Evolutionary conservation across 768 basidiomycete genomes (phyloP), one percentile per base, ranked within the genome.

Genomic region (Hortiboletus campestris): DNA sequence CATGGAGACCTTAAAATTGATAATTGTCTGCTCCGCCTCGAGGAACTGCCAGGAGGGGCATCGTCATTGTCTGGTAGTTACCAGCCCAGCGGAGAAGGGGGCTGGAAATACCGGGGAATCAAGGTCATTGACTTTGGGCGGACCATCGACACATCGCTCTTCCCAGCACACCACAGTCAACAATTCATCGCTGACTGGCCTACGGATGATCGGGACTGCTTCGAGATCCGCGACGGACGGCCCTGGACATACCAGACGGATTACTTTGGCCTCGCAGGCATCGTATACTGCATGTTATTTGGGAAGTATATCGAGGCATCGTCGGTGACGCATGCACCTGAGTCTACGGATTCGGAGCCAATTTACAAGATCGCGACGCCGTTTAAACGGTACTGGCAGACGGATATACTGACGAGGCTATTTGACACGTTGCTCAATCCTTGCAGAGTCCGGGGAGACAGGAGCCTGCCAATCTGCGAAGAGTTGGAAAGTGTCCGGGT

Each of bases 1-100:
- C 97, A 99, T 65, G 96, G 97, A 32, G 97, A 99, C 74, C 81
- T 99, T 59, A 99, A 99, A 78, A 97, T 98, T 70, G 97, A 99
- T 75, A 99, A 99, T 74, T 97, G 95, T 69, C 81, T 99, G n/a
- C 77, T 98, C 10, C 85, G 97, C 6, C 80, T 99, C 43, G 89
- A 93, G 59, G 89, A 91, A 49, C 85, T 89, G 5, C 86, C 87
- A 2, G 86, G 85, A 4, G 85, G 85, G 1, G 72, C 80, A 1
- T 77, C 85, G 0, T 78, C 83, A 1, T 93, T 95, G 87, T 81
- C 84, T 1, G 74, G 81, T 47, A 72, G 77, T n/a, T 98, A 98
- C 75, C 83, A 87, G 54, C 83, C 88, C 1, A 74, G 78, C 0
- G 96, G 96, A 17, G 84, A 82, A 16, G 82, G 83, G 25, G 96